These are phyloP conservation scores for Oidium heveae DNA, from an alignment of 2,329 filamentous ascomycete genomes.

Conservation along the genomic window DNA sequence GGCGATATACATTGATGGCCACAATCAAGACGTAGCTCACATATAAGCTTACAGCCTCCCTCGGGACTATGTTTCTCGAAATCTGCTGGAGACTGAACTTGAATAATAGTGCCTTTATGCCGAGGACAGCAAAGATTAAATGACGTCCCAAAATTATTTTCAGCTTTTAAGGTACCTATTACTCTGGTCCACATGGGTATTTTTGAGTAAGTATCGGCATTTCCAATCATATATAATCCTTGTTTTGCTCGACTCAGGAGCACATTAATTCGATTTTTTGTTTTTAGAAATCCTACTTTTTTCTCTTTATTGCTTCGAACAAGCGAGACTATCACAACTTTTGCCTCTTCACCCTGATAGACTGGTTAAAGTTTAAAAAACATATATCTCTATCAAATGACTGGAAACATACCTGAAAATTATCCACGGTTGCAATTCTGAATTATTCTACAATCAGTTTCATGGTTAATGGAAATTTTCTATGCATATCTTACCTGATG, in stretches of 20 bases:
- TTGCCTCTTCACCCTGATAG: constrained; percentile 35
- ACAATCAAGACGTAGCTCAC: constrained; percentile 16
- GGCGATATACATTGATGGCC: constrained; percentile 21
- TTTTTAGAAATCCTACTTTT: constrained; percentile 38
- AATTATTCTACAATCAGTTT: constrained; percentile 4
- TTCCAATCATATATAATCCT: constrained; percentile 44
- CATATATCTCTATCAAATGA: neutral
- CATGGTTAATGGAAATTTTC: neutral
- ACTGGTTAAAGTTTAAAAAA: constrained; percentile 25
- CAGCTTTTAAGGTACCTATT: constrained; percentile 22
- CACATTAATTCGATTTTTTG: constrained; percentile 43
- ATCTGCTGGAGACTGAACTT: constrained; percentile 5
- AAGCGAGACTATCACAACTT: constrained; percentile 42
- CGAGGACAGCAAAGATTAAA: constrained; percentile 34
- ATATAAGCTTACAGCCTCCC: constrained; percentile 21
- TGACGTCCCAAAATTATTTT: constrained; percentile 22
- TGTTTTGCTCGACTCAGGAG: constrained; percentile 37
- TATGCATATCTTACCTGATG: neutral
- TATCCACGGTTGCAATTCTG: constrained; percentile 36
- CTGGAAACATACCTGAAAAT: constrained; percentile 28
- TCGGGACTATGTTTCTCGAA: constrained; percentile 21
- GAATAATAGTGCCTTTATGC: constrained; percentile 22
- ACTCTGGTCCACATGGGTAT: constrained; percentile 40
- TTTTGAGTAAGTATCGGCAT: constrained; percentile 27
- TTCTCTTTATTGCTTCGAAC: constrained; percentile 38